Percentiles rank a stretch among this genome's conserved stretches.
Evolutionary conservation across 495 filamentous ascomycete species (phyloP).

Genomic region (Saxophila tyrrhenica): DNA sequence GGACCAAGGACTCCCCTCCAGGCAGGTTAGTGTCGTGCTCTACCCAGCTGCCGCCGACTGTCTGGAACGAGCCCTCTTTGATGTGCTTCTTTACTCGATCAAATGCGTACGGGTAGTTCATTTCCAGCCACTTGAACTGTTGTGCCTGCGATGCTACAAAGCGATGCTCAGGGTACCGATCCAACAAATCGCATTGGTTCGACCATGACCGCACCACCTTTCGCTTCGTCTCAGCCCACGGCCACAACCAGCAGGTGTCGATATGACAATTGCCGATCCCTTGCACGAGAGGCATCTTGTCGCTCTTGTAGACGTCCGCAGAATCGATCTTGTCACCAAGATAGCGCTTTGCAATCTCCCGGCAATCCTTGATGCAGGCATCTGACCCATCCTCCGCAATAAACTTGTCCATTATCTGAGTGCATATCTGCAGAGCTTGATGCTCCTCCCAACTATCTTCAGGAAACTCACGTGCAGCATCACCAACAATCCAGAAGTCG

Average conservation of each 20-base stretch:
- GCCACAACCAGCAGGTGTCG: constrained; percentile 97
- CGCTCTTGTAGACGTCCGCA: constrained; percentile 68
- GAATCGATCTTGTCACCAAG: constrained; percentile 73
- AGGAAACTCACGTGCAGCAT: constrained; percentile 31
- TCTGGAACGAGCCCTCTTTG: constrained; percentile 81
- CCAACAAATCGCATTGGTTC: constrained; percentile 87
- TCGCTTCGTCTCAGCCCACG: constrained; percentile 95
- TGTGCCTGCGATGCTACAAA: constrained; percentile 90
- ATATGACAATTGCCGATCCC: constrained; percentile 96
- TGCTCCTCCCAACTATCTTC: constrained; percentile 53
- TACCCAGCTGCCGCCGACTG: constrained; percentile 95
- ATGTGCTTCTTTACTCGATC: constrained; percentile 85
- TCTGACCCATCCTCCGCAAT: constrained; percentile 63
- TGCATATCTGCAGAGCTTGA: constrained; percentile 68
- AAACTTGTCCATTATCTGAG: constrained; percentile 80
- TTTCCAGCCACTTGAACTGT: constrained; percentile 94
- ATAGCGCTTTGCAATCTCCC: constrained; percentile 72
- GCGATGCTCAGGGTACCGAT: constrained; percentile 85
- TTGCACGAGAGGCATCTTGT: constrained; percentile 62
- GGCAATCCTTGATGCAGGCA: constrained; percentile 62
- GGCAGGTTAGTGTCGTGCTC: constrained; percentile 98
- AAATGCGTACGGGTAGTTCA: constrained; percentile 75
- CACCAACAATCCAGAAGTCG: constrained; percentile 90
- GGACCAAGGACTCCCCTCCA: constrained; percentile 81
- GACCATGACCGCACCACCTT: constrained; percentile 96